Evolutionary conservation across 768 basidiomycete species (phyloP), one percentile per base, ranked within the genome.

Genomic region (Mycena maculata): DNA sequence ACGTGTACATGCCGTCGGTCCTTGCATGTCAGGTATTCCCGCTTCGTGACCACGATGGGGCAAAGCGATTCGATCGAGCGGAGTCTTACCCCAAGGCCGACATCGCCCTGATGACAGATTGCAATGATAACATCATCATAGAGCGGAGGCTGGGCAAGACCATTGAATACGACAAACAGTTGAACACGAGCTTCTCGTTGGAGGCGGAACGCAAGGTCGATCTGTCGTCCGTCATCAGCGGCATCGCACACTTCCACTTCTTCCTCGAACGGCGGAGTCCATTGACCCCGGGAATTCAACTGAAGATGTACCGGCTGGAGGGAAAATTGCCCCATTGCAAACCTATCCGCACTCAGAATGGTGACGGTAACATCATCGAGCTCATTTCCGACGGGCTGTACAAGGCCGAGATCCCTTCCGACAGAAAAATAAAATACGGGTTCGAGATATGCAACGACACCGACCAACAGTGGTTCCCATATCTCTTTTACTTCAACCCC

Each of bases 201-300:
- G 13, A 36, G 33, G 47, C 4, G 6, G 47, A 6, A 28, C 8
- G 8, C n/a, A 27, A 27, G 4, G 47, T 8, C 47, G 6, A 25
- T 16, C 47, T 49, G 4, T 27, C 47, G 8, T 23, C 25, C 25
- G n/a, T 49, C 6, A 22, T 49, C 22, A 16, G 25, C 47, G 47
- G 47, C 22, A 49, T 49, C 47, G 47, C 47, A 49, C 47, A 49
- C 25, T 49, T 49, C 47, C n/a, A 49, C 22, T 49, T 23, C 47
- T 49, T 49, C 16, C 47, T 49, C 47, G 47, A 49, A 16, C 47
- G 47, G 6, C 47, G 22, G n/a, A 23, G 25, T 49, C n/a, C 22
- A 22, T 22, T 22, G 13, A 27, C 6, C 16, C 47, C 11, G 16
- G 47, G 25, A 8, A 23, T 49, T 49, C 15, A 49, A 27, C 47